Conservation (phyloP, 1,284 basidiomycete genomes). For the Marasmius fiardii region DNA sequence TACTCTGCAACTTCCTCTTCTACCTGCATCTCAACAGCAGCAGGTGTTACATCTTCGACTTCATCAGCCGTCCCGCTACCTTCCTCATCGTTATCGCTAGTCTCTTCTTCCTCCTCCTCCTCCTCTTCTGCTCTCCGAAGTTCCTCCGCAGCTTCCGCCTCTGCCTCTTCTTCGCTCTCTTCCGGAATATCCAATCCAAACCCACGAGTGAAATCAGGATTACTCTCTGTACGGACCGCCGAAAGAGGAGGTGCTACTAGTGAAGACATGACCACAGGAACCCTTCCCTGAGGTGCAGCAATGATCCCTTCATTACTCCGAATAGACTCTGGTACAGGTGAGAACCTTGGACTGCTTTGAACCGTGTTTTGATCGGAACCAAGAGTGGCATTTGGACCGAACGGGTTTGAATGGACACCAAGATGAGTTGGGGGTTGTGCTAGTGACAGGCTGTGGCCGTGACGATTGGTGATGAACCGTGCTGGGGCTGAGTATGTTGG, state of each 20-base stretch:
- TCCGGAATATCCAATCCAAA: slow-evolving; percentile 78
- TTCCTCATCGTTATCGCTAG: slow-evolving; percentile 22
- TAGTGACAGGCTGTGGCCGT: slow-evolving; percentile 71
- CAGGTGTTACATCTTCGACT: slow-evolving; percentile 20
- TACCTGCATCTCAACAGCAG: slow-evolving; percentile 13
- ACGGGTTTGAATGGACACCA: slow-evolving; percentile 54
- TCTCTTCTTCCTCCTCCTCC: slow-evolving; percentile 24
- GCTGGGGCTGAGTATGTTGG: slow-evolving; percentile 10
- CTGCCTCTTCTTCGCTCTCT: slow-evolving; percentile 50
- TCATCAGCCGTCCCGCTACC: slow-evolving; percentile 28
- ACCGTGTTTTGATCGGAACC: slow-evolving; percentile 41
- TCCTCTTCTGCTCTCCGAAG: slow-evolving; percentile 31
- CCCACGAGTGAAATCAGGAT: slow-evolving; percentile 70
- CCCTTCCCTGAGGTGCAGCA: slow-evolving; percentile 59
- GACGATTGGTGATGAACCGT: slow-evolving; percentile 43
- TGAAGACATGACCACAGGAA: slow-evolving; percentile 44
- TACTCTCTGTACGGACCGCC: slow-evolving; percentile 44
- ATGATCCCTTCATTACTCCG: slow-evolving; percentile 34
- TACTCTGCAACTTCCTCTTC: slow-evolving; percentile 5
- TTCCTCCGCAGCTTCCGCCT: slow-evolving; percentile 30
- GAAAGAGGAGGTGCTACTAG: slow-evolving; percentile 37
- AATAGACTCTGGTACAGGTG: slow-evolving; percentile 1
- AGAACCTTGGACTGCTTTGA: slow-evolving; percentile 5
- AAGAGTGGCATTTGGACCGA: slow-evolving; percentile 51
- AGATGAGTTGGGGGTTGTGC: slow-evolving; percentile 48